Conservation (phyloP, 768 basidiomycete species). For the Russula griseocarnosa region DNA sequence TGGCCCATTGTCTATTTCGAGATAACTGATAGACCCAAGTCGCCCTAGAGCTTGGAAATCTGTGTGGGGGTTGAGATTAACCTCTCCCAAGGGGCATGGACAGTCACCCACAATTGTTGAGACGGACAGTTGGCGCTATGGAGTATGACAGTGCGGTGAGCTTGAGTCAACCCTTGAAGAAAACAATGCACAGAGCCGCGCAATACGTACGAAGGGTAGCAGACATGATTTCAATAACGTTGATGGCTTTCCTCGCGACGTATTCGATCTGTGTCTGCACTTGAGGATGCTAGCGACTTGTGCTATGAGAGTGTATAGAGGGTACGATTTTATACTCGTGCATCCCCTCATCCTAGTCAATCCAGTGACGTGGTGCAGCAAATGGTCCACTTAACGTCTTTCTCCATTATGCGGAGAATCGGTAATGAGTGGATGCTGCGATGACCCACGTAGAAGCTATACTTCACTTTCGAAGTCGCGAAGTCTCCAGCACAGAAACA, state of each 20-base stretch:
- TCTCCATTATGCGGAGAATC: neutral
- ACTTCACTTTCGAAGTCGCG: too few species aligned
- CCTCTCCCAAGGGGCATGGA: neutral
- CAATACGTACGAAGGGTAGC: constrained; percentile 9
- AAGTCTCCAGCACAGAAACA: too few species aligned
- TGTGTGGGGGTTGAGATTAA: constrained; percentile 6
- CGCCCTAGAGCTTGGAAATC: constrained; percentile 18
- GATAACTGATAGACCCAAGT: constrained; percentile 8
- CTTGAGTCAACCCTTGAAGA: neutral
- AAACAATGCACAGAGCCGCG: neutral
- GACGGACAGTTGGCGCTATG: constrained; percentile 22
- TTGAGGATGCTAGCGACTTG: neutral
- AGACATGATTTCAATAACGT: constrained; percentile 1
- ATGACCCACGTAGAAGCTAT: neutral
- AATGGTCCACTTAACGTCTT: neutral
- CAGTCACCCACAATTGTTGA: constrained; percentile 24
- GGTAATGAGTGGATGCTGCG: neutral
- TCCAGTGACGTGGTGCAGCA: neutral
- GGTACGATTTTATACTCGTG: constrained; percentile 9
- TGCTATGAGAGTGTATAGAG: too few species aligned
- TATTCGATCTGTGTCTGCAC: neutral
- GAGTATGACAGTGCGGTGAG: neutral
- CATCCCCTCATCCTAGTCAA: neutral
- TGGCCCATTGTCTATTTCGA: constrained; percentile 18
- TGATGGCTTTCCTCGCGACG: neutral